phyloP scores from a whole-genome alignment of 163 green algal genomes.

The Scenedesmus sp. region DNA sequence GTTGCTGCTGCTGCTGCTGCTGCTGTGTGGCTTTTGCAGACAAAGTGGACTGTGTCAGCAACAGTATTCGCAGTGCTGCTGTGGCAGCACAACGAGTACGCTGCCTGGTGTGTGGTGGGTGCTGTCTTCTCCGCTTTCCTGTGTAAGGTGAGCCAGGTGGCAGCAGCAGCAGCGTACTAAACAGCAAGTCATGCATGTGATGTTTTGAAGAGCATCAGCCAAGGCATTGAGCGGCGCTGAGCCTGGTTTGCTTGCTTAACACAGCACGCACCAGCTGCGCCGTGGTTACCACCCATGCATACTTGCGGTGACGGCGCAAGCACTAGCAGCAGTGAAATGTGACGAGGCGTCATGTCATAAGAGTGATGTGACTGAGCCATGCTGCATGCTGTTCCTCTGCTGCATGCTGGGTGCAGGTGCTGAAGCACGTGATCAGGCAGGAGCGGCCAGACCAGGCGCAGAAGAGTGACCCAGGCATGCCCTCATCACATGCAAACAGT shows the following conservation, averaged over 20 bases:
- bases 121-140: conserved; percentile 64
- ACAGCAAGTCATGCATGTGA: neutral
- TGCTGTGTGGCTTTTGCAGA: conserved; percentile 45
- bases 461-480: conserved; percentile 86
- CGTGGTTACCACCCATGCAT: neutral
- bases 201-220: neutral
- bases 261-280: neutral
- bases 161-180: neutral
- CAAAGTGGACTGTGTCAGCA: conserved; percentile 74
- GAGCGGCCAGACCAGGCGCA: conserved; percentile 65
- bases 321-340: no score
- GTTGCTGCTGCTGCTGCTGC: neutral
- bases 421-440: conserved; percentile 82
- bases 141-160: conserved; percentile 61
- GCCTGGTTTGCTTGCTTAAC: neutral
- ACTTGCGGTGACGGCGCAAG: neutral
- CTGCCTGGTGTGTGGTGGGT: conserved; percentile 68
- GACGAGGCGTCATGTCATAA: no score
- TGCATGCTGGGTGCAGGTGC: conserved; percentile 51
- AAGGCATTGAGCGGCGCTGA: neutral
- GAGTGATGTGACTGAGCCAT: no score
- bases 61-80: conserved; percentile 63
- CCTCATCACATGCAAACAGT: conserved; percentile 82
- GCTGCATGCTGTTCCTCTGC: neutral
- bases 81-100: conserved; percentile 55